Evolutionary conservation across 1,284 basidiomycete species (phyloP), one percentile per base, ranked within the genome.

Genomic region (Cryptococcus wingfieldii): DNA sequence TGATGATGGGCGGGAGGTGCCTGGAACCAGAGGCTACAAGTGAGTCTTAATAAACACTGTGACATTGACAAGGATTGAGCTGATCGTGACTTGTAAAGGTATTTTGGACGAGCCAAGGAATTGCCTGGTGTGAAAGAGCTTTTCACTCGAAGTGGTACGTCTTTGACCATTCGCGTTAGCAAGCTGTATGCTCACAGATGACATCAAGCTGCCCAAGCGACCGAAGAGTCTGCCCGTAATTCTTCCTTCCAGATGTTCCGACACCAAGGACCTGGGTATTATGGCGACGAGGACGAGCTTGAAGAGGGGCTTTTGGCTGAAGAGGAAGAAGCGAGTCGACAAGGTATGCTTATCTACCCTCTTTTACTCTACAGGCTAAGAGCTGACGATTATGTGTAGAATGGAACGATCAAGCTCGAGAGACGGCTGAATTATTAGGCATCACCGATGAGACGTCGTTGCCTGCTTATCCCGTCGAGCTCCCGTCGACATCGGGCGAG

Each of bases 21-120:
- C 93, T 0, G 92, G 93, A 0, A 95, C 90, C n/a, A 89, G 96
- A 64, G 95, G 94, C 54, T 98, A 98, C 84, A 98, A 98, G 91
- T 92, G 65, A 63, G 86, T 82, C 8, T 14, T 8, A 3, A 16
- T 19, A 7, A 34, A 28, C 25, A 8, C 25, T 27, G 44, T 46
- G 18, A 10, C 44, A 46, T 7, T 10, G 31, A 34, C 31, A 10
- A 8, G 31, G 10, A 10, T 34, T 10, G 10, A 34, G 31, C 31
- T 34, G 31, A 34, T 34, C 31, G 10, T 10, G 47, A 19, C 37
- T 34, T 19, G 28, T 34, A 25, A 63, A 94, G 90, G 70, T 98
- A 98, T 77, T 98, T 98, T 78, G 96, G 95, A 50, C 86, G 95
- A 31, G 93, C 95, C 4, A 95, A 93, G 70, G 96, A 98, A 53